Evolutionary conservation across 768 basidiomycete species (phyloP), one percentile per base, ranked within the genome.

Genomic region (Boletellus ananas): DNA sequence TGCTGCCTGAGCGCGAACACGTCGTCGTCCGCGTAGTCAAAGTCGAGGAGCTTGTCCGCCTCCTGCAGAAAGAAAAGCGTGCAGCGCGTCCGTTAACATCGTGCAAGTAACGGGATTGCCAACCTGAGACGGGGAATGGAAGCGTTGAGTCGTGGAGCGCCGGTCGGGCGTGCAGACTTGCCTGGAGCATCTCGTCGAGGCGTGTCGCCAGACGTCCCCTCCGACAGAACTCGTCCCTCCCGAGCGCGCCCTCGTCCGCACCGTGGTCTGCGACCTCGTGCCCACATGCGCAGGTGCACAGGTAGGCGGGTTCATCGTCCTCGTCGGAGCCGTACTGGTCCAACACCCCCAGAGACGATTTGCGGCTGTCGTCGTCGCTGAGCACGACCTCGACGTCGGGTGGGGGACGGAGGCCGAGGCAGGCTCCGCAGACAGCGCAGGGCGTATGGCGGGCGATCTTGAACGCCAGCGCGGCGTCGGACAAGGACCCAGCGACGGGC

Each of bases 361-460:
- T 73, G 46, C 68, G 71, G 37, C 69, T 55, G 34, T 49, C 58
- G 37, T 78, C 57, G 27, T 63, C 74, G 60, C 83, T 84, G 17
- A 79, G 74, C n/a, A 81, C 73, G 50, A 91, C 74, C 25, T 80
- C 73, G 21, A 81, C 70, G 49, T 73, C 74, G 13, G 71, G 68
- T 25, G 81, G 77, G 25, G 92, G 91, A 45, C 76, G 82, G 21
- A 94, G 75, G 17, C 87, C 84, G n/a, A 65, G 47, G 61, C 93
- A 94, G n/a, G 73, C 62, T 13, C 69, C 62, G 60, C 93, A 95
- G 35, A 65, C 60, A 3, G 79, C 69, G 62, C 93, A 95, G 0
- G 76, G 72, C 4, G 87, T 80, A 69, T 92, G 91, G 14, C 93
- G 80, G 6, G 93, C 88, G 49, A 93, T 85, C 72, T 91, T 94